Base-by-base conservation (phyloP, 208 protist genomes). In the Acanthamoeba royreba region DNA sequence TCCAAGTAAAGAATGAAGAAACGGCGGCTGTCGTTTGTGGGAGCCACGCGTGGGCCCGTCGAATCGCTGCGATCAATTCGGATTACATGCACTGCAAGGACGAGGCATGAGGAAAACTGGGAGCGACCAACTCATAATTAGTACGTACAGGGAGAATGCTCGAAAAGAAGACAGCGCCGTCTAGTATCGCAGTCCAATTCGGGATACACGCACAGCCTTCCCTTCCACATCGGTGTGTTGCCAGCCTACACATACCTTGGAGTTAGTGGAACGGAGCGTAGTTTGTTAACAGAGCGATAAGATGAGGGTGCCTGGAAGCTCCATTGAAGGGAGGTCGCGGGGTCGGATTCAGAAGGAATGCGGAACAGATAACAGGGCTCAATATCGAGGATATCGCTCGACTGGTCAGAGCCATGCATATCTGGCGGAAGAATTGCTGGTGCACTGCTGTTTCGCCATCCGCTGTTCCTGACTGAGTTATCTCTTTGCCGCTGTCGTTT, bases 1-100 rank as follows among this genome's bases (percentile, higher is more conserved):
- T 89, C 81, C 4, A 89, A 28, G 33, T 45, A 61, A 35, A 89
- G 49, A 19, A 89, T 47, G 52, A 89, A 89, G 33, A 89, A 89
- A 17, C 81, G 45, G 17, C 81, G 81, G 33, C 81, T 89, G 81
- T 89, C 81, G 45, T 40, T 40, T 9, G 81, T 89, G 46, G 81
- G 81, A 5, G 19, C 81, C 35, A 89, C 38, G 49, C 52, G 45
- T 13, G 81, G 38, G 38, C 69, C 69, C 15, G 49, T 58, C 38
- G 43, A 15, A 2, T 4, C 69, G 69, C 25, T 7, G 19, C n/a
- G 22, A 61, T 28, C n/a, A n/a, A n/a, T n/a, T n/a, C n/a, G n/a
- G n/a, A 69, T n/a, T n/a, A n/a, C n/a, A n/a, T n/a, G n/a, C n/a
- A n/a, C n/a, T n/a, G n/a, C n/a, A n/a, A n/a, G n/a, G n/a, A n/a